Evolutionary conservation across 164 flowering plant genomes (phyloP).

Genomic region (Pachysandra terminalis): DNA sequence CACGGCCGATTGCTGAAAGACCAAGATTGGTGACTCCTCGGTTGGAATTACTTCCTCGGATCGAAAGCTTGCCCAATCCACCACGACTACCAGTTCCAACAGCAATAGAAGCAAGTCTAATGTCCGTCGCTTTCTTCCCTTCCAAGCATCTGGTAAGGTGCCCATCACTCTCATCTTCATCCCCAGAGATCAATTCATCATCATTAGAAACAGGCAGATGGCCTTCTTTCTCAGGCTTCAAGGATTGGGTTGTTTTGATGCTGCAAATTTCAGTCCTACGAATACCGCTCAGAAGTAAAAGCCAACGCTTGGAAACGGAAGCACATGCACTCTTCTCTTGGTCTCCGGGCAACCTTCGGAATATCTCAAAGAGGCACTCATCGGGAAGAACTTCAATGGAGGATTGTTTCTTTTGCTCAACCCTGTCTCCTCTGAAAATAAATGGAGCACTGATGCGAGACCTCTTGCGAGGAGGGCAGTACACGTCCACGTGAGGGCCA

Average conservation of each 20-base stretch:
- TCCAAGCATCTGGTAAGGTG: conserved; percentile 63
- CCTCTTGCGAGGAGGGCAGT: conserved; percentile 38
- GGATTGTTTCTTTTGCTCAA: conserved; percentile 31
- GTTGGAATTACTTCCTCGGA: conserved; percentile 49
- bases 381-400: conserved; percentile 74
- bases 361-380: conserved; percentile 77
- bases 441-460: conserved; percentile 35
- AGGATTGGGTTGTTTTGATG: not conserved
- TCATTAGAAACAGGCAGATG: conserved; percentile 3
- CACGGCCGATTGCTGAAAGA: conserved; percentile 58
- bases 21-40: conserved; percentile 63
- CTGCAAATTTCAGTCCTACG: conserved; percentile 34
- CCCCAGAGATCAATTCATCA: conserved; percentile 11
- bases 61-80: conserved; percentile 71
- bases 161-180: conserved; percentile 44
- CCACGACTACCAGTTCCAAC: conserved; percentile 71
- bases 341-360: conserved; percentile 54
- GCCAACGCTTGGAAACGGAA: conserved; percentile 79
- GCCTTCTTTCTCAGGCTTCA: conserved; percentile 7
- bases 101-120: conserved; percentile 77
- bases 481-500: conserved; percentile 26
- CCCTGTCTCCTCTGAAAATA: conserved; percentile 26
- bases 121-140: conserved; percentile 85
- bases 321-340: conserved; percentile 62
- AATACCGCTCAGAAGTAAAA: conserved; percentile 53